Conservation (phyloP, 148 eudicot genomes). For the Nepenthes mirabilis region DNA sequence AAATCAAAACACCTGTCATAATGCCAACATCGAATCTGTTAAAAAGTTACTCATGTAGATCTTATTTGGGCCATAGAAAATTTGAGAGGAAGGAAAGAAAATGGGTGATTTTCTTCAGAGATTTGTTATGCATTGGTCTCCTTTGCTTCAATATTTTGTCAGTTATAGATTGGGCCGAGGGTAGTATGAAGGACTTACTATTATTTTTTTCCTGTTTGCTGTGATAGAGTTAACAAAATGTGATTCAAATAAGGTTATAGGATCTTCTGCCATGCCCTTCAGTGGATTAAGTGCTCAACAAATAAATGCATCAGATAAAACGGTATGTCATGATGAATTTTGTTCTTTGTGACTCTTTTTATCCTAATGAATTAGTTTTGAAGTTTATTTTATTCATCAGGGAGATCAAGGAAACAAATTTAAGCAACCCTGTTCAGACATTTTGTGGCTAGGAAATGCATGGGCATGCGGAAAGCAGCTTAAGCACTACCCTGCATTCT, state of each 20-base stretch:
- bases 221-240: slow-evolving; percentile 50
- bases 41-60: too few relatives aligned
- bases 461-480: slow-evolving; percentile 91
- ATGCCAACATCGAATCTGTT: too few relatives aligned
- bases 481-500: slow-evolving; percentile 71
- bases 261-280: slow-evolving; percentile 10
- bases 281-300: slow-evolving; percentile 20
- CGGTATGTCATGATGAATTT: slow-evolving; percentile 27
- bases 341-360: neutral
- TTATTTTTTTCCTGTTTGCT: neutral
- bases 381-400: slow-evolving; percentile 20
- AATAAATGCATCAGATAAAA: slow-evolving; percentile 24
- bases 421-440: slow-evolving; percentile 44
- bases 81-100: too few relatives aligned
- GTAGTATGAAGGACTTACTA: neutral
- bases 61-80: too few relatives aligned
- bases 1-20: too few relatives aligned
- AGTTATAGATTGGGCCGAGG: neutral
- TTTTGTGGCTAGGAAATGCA: slow-evolving; percentile 73
- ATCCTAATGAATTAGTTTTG: neutral
- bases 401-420: slow-evolving; percentile 41
- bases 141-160: neutral
- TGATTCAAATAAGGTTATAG: slow-evolving; percentile 20
- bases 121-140: neutral
- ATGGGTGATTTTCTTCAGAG: too few relatives aligned